phyloP scores from a whole-genome alignment of 345 rosid species.

The Dovyalis caffra region DNA sequence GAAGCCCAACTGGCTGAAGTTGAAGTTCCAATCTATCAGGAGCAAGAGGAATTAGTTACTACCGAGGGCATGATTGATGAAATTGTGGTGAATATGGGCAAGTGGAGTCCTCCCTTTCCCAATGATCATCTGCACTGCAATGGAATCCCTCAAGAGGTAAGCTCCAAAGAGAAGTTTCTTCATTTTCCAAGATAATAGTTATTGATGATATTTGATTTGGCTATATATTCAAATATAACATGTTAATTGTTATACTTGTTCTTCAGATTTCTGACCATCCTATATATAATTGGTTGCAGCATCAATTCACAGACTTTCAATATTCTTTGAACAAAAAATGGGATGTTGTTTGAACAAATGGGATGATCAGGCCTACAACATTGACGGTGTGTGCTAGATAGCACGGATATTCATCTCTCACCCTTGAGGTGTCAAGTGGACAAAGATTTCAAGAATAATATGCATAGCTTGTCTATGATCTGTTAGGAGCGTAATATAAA shows the following conservation, averaged over 20 bases:
- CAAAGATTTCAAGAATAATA: slow-evolving; percentile 14
- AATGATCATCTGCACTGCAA: slow-evolving; percentile 27
- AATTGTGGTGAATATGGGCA: slow-evolving; percentile 17
- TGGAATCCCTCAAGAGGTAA: slow-evolving; percentile 37
- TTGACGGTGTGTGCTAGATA: neutral
- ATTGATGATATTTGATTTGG: neutral
- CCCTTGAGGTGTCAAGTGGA: neutral
- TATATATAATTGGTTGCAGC: slow-evolving; percentile 26
- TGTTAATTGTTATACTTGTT: neutral
- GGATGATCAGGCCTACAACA: neutral
- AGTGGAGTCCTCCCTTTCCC: slow-evolving; percentile 37
- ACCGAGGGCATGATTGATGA: slow-evolving; percentile 27
- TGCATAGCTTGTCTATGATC: neutral
- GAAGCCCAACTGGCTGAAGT: slow-evolving; percentile 6
- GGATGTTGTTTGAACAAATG: neutral
- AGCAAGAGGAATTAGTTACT: slow-evolving; percentile 5
- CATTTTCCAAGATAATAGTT: neutral
- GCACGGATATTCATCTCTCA: neutral
- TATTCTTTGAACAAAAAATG: neutral
- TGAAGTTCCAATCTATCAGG: slow-evolving; percentile 14
- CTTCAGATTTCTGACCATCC: neutral
- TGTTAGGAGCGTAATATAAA: neutral
- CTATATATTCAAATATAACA: no score
- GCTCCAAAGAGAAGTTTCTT: neutral
- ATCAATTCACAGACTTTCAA: slow-evolving; percentile 28